A percentile compares a stretch with the other conserved stretches of the same genome.
These are phyloP conservation scores for Eutrema japonicum DNA, from an alignment of 345 rosid genomes.

Conservation along the genomic window DNA sequence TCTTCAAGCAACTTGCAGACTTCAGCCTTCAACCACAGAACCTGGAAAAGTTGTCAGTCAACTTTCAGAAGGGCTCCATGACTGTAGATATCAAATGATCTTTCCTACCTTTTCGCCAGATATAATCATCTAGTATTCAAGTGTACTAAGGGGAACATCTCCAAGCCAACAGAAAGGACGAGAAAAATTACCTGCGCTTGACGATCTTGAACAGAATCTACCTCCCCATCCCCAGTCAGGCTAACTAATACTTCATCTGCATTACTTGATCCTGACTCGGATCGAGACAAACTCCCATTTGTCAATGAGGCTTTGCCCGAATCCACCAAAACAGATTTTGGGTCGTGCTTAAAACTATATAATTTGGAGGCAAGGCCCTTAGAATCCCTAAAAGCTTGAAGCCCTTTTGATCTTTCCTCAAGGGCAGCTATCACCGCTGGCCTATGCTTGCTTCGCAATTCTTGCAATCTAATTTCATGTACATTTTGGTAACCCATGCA, in stretches of 20 bases:
- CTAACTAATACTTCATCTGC: slow-evolving; percentile 72
- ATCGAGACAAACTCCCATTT: slow-evolving; percentile 69
- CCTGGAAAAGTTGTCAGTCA: slow-evolving; percentile 55
- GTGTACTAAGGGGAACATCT: slow-evolving; percentile 25
- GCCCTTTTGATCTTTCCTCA: slow-evolving; percentile 95
- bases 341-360: slow-evolving; percentile 81
- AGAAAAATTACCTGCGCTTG: slow-evolving; percentile 73
- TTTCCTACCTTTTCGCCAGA: slow-evolving; percentile 10
- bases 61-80: slow-evolving; percentile 21
- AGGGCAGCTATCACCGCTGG: slow-evolving; percentile 73
- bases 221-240: slow-evolving; percentile 74
- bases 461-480: slow-evolving; percentile 72
- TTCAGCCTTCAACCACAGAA: slow-evolving; percentile 89
- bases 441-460: slow-evolving; percentile 87
- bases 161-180: slow-evolving; percentile 23
- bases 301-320: slow-evolving; percentile 50
- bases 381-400: slow-evolving; percentile 89
- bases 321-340: slow-evolving; percentile 68
- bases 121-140: slow-evolving; percentile 18
- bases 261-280: slow-evolving; percentile 77
- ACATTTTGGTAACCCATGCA: slow-evolving; percentile 99
- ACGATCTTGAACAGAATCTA: slow-evolving; percentile 80
- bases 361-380: slow-evolving; percentile 91
- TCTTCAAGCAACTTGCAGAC: slow-evolving; percentile 95
- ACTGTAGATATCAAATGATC: slow-evolving; percentile 20